Base-by-base conservation (phyloP, 2,329 filamentous ascomycete genomes). In the Cephalotrichum gorgonifer region DNA sequence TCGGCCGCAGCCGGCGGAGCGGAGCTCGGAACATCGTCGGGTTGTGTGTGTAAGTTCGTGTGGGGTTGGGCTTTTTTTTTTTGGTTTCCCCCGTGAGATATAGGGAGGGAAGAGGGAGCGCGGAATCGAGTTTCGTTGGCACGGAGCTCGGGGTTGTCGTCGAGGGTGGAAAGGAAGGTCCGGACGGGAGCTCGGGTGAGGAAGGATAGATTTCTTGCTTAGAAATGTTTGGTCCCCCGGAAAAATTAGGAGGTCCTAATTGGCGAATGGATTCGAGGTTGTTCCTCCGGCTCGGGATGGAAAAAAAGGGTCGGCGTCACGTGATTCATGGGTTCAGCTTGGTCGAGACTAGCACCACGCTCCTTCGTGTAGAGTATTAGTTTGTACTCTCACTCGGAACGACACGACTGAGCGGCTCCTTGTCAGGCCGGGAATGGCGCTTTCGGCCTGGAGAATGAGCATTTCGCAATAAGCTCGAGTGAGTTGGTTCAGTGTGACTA, bases 1-100 rank as follows among this genome's bases (percentile, higher is more conserved):
- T 43, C 28, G 51, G 51, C 30, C 51, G 41, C 7, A 43, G 22
- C 22, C 41, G 41, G 41, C 41, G 41, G 11, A 43, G 41, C 25
- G 41, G 41, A 43, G 41, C 41, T 25, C 41, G 41, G 41, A 43
- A 43, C 41, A 43, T 43, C 17, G 22, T 42, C 22, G 20, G 41
- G 23, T 8, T 27, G 22, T 2, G 41, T n/a, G 22, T 15, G 33
- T 20, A 15, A 6, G 33, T 9, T n/a, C 41, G 12, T 27, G 22
- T 43, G 15, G 9, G 15, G 41, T 2, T 11, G n/a, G 35, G 8
- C 6, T 26, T 23, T 8, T 2, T 6, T 11, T n/a, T 20, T 20
- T 11, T 14, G 15, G 14, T 14, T 38, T n/a, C 15, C 15, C 11
- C 8, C 15, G 33, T n/a, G 35, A 9, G 17, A 20, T 20, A 9